Evolutionary conservation across 1,139 yeast genomes (phyloP).

Genomic region (Diutina scorzettiae): DNA sequence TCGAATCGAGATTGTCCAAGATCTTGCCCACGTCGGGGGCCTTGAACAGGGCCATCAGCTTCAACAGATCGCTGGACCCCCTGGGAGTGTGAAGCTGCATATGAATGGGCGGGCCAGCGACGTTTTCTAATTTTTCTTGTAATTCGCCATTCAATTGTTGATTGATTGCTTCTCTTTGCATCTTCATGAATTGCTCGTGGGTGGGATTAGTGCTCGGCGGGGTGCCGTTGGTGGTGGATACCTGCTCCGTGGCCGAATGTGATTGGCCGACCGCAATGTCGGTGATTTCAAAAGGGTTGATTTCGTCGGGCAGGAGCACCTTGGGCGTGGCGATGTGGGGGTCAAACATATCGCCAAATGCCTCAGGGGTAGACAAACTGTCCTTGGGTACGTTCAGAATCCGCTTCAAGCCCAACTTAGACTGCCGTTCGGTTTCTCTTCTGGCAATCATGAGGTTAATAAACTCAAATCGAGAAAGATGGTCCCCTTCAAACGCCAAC

Average conservation of each 20-base stretch:
- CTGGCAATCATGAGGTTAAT: slow-evolving; percentile 19
- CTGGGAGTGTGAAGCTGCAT: neutral
- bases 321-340: slow-evolving; percentile 4
- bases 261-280: no score
- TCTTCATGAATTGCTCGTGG: slow-evolving; percentile 26
- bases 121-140: slow-evolving; percentile 9
- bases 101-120: slow-evolving; percentile 10
- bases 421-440: neutral
- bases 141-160: slow-evolving; percentile 16
- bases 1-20: neutral
- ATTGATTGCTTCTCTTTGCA: slow-evolving; percentile 27
- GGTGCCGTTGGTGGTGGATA: no score
- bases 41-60: slow-evolving; percentile 2
- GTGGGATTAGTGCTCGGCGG: slow-evolving; percentile 10
- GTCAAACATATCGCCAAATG: slow-evolving; percentile 1
- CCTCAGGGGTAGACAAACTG: neutral
- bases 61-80: slow-evolving; percentile 4
- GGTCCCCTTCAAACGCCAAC: slow-evolving; percentile 25
- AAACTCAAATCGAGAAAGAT: slow-evolving; percentile 22
- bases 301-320: slow-evolving; percentile 3
- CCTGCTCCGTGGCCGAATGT: no score
- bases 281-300: neutral
- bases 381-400: neutral
- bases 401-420: neutral
- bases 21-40: slow-evolving; percentile 4